phyloP scores from a whole-genome alignment of 2,329 filamentous ascomycete genomes.

The Apiospora rasikravindrae region DNA sequence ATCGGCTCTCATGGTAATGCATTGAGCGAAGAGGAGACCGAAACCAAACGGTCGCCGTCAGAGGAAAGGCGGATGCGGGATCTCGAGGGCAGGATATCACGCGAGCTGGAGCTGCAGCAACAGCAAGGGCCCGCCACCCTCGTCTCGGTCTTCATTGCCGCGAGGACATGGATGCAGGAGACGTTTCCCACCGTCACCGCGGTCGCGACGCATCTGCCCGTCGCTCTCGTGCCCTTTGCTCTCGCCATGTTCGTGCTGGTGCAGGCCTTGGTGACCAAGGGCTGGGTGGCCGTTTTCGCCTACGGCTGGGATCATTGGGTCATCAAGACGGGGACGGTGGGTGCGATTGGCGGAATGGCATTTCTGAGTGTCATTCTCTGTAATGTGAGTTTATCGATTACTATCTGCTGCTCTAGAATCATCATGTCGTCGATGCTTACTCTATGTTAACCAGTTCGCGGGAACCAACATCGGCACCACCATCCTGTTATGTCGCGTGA shows the following conservation, averaged over 20 bases:
- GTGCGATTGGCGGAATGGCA: slow-evolving; percentile 73
- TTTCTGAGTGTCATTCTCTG: slow-evolving; percentile 74
- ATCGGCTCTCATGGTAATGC: neutral
- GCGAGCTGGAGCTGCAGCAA: slow-evolving; percentile 11
- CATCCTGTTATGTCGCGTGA: slow-evolving; percentile 72
- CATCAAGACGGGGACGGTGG: slow-evolving; percentile 69
- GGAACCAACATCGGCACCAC: slow-evolving; percentile 80
- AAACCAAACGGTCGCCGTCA: neutral
- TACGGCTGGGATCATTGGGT: slow-evolving; percentile 79
- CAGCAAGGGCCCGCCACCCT: slow-evolving; percentile 49
- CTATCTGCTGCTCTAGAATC: neutral
- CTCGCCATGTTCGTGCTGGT: slow-evolving; percentile 79
- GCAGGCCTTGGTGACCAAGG: slow-evolving; percentile 73
- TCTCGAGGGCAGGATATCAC: slow-evolving; percentile 25
- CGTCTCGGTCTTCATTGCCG: slow-evolving; percentile 50
- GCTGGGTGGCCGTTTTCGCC: slow-evolving; percentile 76
- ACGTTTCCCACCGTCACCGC: slow-evolving; percentile 74
- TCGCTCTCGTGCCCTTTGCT: slow-evolving; percentile 72
- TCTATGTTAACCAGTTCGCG: slow-evolving; percentile 60
- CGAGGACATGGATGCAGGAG: slow-evolving; percentile 66
- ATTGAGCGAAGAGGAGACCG: neutral
- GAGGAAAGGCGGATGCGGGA: slow-evolving; percentile 17
- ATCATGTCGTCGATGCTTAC: neutral
- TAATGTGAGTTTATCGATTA: slow-evolving; percentile 60
- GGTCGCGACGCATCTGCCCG: slow-evolving; percentile 69